These are phyloP conservation scores for Climacium dendroides DNA, from an alignment of 225 moss, liverwort and hornwort species.

Conservation along the genomic window DNA sequence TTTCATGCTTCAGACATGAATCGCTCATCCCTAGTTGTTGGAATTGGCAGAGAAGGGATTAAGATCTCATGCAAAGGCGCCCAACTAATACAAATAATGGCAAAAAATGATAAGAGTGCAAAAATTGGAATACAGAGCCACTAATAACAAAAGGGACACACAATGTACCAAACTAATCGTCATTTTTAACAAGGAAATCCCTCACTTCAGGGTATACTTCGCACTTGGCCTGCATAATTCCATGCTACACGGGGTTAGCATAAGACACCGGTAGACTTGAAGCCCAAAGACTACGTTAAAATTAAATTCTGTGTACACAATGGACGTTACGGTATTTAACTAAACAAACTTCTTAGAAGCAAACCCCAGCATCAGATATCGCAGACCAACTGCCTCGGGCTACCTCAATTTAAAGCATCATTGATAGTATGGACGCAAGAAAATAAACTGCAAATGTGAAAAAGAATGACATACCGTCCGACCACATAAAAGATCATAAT, in stretches of 20 bases:
- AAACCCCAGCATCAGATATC: background rate
- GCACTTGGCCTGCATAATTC: constrained; percentile 55
- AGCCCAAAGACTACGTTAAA: background rate
- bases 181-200: constrained; percentile 48
- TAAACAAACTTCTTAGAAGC: background rate
- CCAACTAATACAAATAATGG: background rate
- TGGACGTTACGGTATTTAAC: background rate
- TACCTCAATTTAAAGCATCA: background rate
- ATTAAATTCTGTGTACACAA: background rate
- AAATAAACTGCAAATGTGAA: background rate
- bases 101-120: background rate
- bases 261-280: background rate
- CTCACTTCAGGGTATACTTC: constrained; percentile 69
- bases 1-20: background rate
- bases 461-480: constrained; percentile 34
- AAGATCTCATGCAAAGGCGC: background rate
- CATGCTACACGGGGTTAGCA: background rate
- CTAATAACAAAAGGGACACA: background rate
- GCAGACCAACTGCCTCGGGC: background rate
- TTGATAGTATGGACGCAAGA: background rate
- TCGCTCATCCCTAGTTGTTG: background rate
- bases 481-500: constrained; percentile 84
- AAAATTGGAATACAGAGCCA: background rate
- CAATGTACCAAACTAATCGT: background rate
- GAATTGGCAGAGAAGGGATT: background rate